A percentile compares a stretch with the other conserved stretches of the same genome.
Evolutionary conservation across 2,329 filamentous ascomycete genomes (phyloP).

Genomic region (Akanthomyces muscarius): DNA sequence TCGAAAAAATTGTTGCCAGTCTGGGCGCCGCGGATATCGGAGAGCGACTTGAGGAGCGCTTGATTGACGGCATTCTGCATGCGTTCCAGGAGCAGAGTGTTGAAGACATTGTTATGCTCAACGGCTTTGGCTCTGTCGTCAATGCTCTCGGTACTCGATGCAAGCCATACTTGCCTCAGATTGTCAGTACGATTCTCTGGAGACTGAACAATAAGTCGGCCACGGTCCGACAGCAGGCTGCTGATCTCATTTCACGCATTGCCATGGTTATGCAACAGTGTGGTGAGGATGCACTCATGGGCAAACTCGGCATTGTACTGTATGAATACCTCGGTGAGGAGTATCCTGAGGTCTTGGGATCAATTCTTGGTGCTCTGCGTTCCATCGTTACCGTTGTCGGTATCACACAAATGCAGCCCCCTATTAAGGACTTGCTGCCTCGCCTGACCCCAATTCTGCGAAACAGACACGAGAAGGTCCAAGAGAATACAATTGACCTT

Average conservation of each 20-base stretch:
- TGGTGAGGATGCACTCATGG: conserved; percentile 91
- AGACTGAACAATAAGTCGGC: conserved; percentile 96
- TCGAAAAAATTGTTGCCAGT: conserved; percentile 93
- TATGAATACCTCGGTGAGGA: conserved; percentile 99
- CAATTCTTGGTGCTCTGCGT: conserved; percentile 88
- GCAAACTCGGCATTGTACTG: conserved; percentile 87
- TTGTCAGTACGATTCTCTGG: conserved; percentile 94
- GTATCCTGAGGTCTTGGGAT: conserved; percentile 95
- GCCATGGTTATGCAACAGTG: conserved; percentile 99
- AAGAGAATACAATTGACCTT: conserved; percentile 97
- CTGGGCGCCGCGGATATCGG: conserved; percentile 92
- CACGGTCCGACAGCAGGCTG: conserved; percentile 93
- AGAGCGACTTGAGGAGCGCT: conserved; percentile 83
- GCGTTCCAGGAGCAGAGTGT: conserved; percentile 98
- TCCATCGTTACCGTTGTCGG: conserved; percentile 97
- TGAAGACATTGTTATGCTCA: conserved; percentile 92
- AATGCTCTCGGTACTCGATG: conserved; percentile 90
- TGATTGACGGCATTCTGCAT: conserved; percentile 92
- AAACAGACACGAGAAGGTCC: conserved; percentile 98
- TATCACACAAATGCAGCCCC: conserved; percentile 96
- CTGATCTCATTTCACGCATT: conserved; percentile 92
- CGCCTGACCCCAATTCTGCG: conserved; percentile 96
- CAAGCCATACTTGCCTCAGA: conserved; percentile 95
- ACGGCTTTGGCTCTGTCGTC: conserved; percentile 95
- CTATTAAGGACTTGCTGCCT: conserved; percentile 92